Base-by-base conservation (phyloP, 192 early-diverging fungal genomes). In the Lunasporangiospora selenospora region DNA sequence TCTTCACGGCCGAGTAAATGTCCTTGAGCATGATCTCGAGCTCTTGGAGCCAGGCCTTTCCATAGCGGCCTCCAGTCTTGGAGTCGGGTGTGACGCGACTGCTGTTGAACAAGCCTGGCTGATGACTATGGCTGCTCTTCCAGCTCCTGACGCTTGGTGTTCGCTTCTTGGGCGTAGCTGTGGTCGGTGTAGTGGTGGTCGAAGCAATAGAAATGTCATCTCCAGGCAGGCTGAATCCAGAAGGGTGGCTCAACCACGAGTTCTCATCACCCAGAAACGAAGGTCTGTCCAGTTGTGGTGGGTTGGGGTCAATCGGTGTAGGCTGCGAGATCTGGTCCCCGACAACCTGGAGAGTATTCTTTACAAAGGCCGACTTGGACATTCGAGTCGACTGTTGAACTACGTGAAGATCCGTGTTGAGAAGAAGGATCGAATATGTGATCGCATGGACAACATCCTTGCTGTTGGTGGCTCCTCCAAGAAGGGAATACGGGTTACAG, bases 391-490 rank as follows among this genome's bases (percentile, higher is more conserved):
- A 16, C 13, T 66, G 76, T 53, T 90, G 85, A 18, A 90, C 92
- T 40, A 93, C 87, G 64, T 95, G 90, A 54, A 94, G 65, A 75
- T 96, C 94, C 7, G 94, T 96, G 75, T 95, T 95, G 3, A 96
- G 83, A 32, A 96, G 69, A 54, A 96, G 75, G 9, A 93, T 62
- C 6, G 92, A 93, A 62, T 91, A 93, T 3, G 89, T 77, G 37
- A 93, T 83, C n/a, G 88, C 90, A 62, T 96, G 88, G 0, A 93
- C 91, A 31, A 91, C 82, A 60, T 94, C 93, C 66, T 57, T 58
- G 18, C 60, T n/a, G n/a, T n/a, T n/a, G n/a, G n/a, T n/a, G n/a
- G n/a, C n/a, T n/a, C n/a, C 65, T 7, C 77, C 77, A 48, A 58
- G 84, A 4, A 82, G 34, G 32, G 71, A 78, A 42, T 86, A 75